These are phyloP conservation scores for Cochlearia excelsa DNA, from an alignment of 345 rosid genomes.

Conservation along the genomic window DNA sequence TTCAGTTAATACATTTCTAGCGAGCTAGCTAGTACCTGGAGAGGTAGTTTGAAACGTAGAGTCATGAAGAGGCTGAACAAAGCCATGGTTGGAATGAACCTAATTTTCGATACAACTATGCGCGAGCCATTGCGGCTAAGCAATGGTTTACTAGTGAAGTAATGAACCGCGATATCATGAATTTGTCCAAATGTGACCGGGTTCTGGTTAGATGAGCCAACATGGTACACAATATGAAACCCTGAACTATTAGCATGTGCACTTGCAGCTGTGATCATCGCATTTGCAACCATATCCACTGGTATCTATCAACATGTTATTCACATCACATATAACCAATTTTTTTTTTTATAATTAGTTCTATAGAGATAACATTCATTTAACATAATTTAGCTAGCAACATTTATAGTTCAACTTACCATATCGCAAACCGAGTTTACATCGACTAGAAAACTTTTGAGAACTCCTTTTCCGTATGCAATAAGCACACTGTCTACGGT, in stretches of 20 bases:
- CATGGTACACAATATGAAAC: conserved; percentile 54
- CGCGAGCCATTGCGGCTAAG: conserved; percentile 64
- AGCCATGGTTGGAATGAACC: conserved; percentile 50
- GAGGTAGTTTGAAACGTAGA: conserved; percentile 51
- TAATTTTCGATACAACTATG: conserved; percentile 54
- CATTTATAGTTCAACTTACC: conserved; percentile 34
- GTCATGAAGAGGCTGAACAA: conserved; percentile 70
- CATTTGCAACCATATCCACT: conserved; percentile 33
- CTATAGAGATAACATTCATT: no score
- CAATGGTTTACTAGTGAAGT: conserved; percentile 69
- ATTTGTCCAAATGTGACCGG: conserved; percentile 44
- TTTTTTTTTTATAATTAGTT: no score
- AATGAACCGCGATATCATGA: conserved; percentile 46
- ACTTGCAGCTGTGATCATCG: conserved; percentile 26
- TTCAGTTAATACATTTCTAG: no score
- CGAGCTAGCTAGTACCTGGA: conserved; percentile 48
- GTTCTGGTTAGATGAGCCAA: conserved; percentile 65
- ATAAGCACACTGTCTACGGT: conserved; percentile 52
- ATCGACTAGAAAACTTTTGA: conserved; percentile 41
- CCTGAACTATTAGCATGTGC: conserved; percentile 18
- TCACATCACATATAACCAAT: neutral
- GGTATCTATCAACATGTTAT: conserved; percentile 21
- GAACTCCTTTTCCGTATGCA: conserved; percentile 49
- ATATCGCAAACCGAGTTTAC: conserved; percentile 39
- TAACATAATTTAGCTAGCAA: no score